Evolutionary conservation across 2,329 filamentous ascomycete species (phyloP).

Genomic region (Elsinoe arachidis): DNA sequence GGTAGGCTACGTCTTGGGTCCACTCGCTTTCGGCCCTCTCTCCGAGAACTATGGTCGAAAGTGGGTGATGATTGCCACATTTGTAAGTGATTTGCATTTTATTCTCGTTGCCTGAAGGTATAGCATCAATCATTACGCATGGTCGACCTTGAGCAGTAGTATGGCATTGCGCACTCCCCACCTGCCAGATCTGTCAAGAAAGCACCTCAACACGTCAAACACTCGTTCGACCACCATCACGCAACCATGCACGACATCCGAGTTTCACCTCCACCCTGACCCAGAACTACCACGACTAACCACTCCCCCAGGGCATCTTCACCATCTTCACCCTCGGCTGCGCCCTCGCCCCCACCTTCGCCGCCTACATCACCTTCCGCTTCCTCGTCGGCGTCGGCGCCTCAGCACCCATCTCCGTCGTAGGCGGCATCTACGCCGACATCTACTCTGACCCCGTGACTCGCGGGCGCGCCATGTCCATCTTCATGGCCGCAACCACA

Average conservation of each 20-base stretch:
- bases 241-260: not conserved
- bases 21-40: conserved; percentile 37
- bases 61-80: conserved; percentile 42
- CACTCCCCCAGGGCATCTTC: conserved; percentile 23
- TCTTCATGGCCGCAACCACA: conserved; percentile 58
- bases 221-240: not conserved
- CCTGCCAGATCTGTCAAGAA: not conserved
- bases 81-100: conserved; percentile 25
- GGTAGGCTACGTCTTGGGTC: conserved; percentile 39
- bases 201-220: not conserved
- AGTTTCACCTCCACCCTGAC: not conserved
- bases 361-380: conserved; percentile 37
- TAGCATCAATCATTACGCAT: not conserved
- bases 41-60: conserved; percentile 39
- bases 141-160: not conserved
- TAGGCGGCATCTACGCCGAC: conserved; percentile 55
- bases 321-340: conserved; percentile 39
- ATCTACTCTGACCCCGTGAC: conserved; percentile 50
- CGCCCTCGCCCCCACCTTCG: conserved; percentile 36
- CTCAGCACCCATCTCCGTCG: conserved; percentile 48
- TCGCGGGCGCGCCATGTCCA: conserved; percentile 52
- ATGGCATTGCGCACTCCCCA: not conserved
- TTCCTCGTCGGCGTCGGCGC: conserved; percentile 37
- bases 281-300: not conserved
- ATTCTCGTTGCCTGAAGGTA: conserved; percentile 3